Conservation (phyloP, 306 rosid genomes). For the Vigna mungo region DNA sequence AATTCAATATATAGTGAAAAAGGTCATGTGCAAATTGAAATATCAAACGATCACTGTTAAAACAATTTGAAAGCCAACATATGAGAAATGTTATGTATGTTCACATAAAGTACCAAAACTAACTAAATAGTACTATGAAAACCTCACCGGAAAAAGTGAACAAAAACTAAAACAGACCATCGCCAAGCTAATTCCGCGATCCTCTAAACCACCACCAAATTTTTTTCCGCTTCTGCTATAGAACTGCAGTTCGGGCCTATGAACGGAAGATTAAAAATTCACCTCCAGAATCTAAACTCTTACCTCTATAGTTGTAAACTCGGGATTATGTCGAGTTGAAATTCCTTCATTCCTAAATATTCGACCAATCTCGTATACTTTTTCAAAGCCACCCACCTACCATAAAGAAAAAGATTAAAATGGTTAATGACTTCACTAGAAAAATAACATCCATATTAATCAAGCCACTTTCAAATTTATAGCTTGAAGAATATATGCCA, state of each 20-base stretch:
- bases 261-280: slow-evolving; percentile 20
- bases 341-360: slow-evolving; percentile 98
- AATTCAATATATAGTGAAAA: slow-evolving; percentile 41
- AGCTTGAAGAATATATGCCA: slow-evolving; percentile 24
- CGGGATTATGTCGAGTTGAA: slow-evolving; percentile 99
- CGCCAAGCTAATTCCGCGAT: not conserved
- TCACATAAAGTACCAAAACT: slow-evolving; percentile 22
- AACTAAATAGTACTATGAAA: slow-evolving; percentile 15
- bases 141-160: not conserved
- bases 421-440: slow-evolving; percentile 32
- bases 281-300: not conserved
- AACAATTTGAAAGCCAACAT: slow-evolving; percentile 22
- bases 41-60: slow-evolving; percentile 28
- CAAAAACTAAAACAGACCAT: not conserved
- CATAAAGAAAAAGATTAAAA: slow-evolving; percentile 39
- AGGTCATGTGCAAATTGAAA: slow-evolving; percentile 26
- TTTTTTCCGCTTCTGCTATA: slow-evolving; percentile 5
- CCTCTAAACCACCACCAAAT: not conserved
- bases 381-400: slow-evolving; percentile 98
- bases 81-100: slow-evolving; percentile 26
- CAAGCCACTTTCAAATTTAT: slow-evolving; percentile 34
- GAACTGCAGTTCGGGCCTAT: not conserved
- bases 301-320: slow-evolving; percentile 96
- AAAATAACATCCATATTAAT: slow-evolving; percentile 16
- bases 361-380: slow-evolving; percentile 94